Evolutionary conservation across 495 filamentous ascomycete species (phyloP), one percentile per base, ranked within the genome.

Genomic region (Pyrenula massariospora): DNA sequence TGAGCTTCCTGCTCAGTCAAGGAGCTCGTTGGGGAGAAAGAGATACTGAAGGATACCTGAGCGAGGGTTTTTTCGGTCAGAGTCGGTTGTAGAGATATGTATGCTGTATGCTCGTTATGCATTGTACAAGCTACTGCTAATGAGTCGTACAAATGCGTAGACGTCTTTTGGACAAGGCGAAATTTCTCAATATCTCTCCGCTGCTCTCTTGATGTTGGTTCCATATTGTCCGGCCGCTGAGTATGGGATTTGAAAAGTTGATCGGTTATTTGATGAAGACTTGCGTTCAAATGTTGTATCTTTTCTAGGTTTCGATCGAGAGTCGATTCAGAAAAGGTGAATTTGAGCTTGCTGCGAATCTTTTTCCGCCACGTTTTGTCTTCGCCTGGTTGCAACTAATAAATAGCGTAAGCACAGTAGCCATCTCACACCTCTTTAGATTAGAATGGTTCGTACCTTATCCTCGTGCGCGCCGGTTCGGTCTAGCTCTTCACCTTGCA

Each of bases 131-230:
- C 64, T 54, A 54, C 58, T 12, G 56, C 60, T 21, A 73, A 56
- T 10, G 66, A 65, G 62, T 70, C 60, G 54, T 74, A 65, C 2
- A 74, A 63, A 50, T 66, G 59, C 11, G 55, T 52, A 1, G 69
- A 71, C 2, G 67, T 63, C 19, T 61, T 57, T 51, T 62, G 63
- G 12, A 72, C 61, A 10, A 58, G 24, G 21, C 48, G 42, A 53
- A 65, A 63, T 25, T 57, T 57, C 52, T 61, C 31, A 1, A 65
- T 24, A 24, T 58, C 55, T 24, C 24, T 42, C 15, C 31, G 31
- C 31, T 42, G 31, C 31, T 42, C 31, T 15, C 5, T 42, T 8
- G 31, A 42, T 8, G 31, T 42, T 42, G 31, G 31, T 15, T 5
- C 15, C 31, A 42, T 42, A 15, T 42, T 42, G 31, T 42, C 31